These are phyloP conservation scores for Boletales sp. DNA, from an alignment of 768 basidiomycete species.

Conservation along the genomic window DNA sequence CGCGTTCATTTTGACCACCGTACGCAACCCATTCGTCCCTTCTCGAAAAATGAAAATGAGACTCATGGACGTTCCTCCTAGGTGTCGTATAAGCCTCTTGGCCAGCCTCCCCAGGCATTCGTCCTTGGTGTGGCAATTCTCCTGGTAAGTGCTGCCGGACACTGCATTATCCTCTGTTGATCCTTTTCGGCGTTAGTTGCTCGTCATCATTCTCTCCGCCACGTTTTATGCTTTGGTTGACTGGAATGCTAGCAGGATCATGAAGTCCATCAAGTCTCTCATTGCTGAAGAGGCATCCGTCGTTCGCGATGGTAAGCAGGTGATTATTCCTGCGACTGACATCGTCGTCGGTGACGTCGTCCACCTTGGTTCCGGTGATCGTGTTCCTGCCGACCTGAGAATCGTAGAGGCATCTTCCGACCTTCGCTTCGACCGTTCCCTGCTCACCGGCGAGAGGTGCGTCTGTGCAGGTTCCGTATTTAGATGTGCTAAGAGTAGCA, in stretches of 20 bases:
- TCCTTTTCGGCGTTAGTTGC: constrained; percentile 24
- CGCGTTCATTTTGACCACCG: constrained; percentile 44
- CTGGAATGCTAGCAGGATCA: constrained; percentile 44
- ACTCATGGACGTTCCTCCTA: constrained; percentile 15
- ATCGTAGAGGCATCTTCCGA: constrained; percentile 48
- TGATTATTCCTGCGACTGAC: constrained; percentile 47
- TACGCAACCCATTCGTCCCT: constrained; percentile 16
- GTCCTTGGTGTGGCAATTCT: constrained; percentile 50
- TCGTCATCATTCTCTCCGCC: constrained; percentile 38
- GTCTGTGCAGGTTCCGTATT: neutral
- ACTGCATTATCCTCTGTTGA: constrained; percentile 6
- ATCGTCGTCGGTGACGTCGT: constrained; percentile 55
- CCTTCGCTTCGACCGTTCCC: constrained; percentile 47
- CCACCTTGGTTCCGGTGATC: constrained; percentile 47
- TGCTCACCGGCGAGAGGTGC: constrained; percentile 46
- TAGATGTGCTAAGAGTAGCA: constrained; percentile 3
- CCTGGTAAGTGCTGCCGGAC: constrained; percentile 29
- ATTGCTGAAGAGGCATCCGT: constrained; percentile 56
- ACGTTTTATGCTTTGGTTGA: constrained; percentile 49
- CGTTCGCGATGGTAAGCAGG: constrained; percentile 44
- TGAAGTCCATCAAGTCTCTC: constrained; percentile 53
- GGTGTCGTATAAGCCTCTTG: constrained; percentile 50
- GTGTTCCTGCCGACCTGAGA: constrained; percentile 58
- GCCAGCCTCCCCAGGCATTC: constrained; percentile 36
- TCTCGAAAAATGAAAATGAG: no score